Conservation (phyloP, 1,139 yeast species). For the Hansenula lynferdii region DNA sequence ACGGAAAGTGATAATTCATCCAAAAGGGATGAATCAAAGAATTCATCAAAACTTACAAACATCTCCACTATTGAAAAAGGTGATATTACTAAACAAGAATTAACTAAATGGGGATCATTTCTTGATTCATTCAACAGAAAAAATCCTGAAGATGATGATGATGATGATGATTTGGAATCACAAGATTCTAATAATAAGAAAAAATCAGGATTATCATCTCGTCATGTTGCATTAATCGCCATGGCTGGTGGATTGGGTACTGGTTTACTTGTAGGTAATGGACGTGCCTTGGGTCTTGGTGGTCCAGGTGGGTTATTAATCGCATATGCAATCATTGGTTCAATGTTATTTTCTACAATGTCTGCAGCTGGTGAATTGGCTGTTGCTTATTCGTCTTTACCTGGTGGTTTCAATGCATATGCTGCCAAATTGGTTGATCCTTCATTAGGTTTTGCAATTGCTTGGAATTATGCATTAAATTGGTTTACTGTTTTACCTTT, state of each 20-base stretch:
- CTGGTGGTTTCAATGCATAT: constrained; percentile 70
- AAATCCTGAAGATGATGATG: background rate
- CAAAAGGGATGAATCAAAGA: no score
- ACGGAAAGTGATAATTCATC: background rate
- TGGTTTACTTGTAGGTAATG: constrained; percentile 61
- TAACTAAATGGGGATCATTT: background rate
- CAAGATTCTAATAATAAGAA: constrained; percentile 3
- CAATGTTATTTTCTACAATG: constrained; percentile 57
- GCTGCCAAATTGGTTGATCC: constrained; percentile 63
- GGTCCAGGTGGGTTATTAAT: constrained; percentile 67
- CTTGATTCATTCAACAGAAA: background rate
- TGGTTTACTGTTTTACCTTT: constrained; percentile 73
- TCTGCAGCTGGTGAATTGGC: constrained; percentile 72
- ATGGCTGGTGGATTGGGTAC: constrained; percentile 61
- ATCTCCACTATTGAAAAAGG: constrained; percentile 1
- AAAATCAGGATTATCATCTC: constrained; percentile 17
- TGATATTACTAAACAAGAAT: background rate
- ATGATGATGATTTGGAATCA: background rate
- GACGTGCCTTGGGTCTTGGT: constrained; percentile 56
- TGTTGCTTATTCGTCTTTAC: constrained; percentile 57
- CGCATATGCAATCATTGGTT: constrained; percentile 54
- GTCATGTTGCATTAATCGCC: constrained; percentile 54
- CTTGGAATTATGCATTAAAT: constrained; percentile 73
- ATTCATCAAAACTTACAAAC: background rate
- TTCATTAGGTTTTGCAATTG: constrained; percentile 69